Evolutionary conservation across 345 rosid species (phyloP).

Genomic region (Eucalyptus globulus): DNA sequence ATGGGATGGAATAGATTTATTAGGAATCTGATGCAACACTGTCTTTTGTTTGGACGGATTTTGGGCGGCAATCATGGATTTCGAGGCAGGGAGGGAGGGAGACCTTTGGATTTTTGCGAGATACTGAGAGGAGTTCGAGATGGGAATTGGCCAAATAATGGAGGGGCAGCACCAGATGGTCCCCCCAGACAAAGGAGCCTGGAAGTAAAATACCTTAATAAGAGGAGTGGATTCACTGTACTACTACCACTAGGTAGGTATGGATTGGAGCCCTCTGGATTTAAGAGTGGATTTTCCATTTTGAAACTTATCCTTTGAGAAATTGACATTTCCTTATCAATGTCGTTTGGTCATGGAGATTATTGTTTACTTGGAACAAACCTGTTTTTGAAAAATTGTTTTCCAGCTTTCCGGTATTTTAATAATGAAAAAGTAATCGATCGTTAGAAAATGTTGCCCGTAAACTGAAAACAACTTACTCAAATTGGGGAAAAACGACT

Average conservation of each 20-base stretch:
- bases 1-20: not conserved
- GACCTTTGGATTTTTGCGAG: not conserved
- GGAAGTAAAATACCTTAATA: not conserved
- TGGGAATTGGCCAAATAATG: not conserved
- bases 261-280: not conserved
- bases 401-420: not conserved
- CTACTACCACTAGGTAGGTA: not conserved
- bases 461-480: not conserved
- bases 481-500: not conserved
- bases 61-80: not conserved
- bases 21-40: not conserved
- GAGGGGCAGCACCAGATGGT: not conserved
- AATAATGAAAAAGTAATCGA: not conserved
- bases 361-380: not conserved
- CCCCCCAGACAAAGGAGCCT: not conserved
- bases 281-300: not conserved
- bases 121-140: not conserved
- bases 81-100: not conserved
- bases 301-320: not conserved
- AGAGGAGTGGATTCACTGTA: not conserved
- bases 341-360: not conserved
- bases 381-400: not conserved
- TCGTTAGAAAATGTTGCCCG: accelerated
- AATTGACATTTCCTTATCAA: not conserved
- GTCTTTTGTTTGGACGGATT: not conserved